Conservation (phyloP, 2,329 filamentous ascomycete species). For the Rugonectria rugulosa region DNA sequence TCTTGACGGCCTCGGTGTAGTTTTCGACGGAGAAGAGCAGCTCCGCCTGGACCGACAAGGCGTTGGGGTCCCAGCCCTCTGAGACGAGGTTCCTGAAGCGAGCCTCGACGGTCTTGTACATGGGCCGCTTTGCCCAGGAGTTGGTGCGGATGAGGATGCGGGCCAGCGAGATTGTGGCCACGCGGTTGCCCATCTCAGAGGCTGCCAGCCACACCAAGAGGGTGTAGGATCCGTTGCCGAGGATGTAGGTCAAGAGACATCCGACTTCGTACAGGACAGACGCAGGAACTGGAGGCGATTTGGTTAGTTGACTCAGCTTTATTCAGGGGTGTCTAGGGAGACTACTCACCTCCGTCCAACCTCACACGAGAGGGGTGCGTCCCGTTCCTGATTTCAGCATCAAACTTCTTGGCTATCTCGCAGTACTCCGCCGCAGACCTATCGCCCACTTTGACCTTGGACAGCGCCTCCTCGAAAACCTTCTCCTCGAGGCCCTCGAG, state of each 20-base stretch:
- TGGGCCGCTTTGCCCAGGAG: conserved; percentile 27
- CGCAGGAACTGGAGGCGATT: conserved; percentile 32
- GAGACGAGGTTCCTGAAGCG: conserved; percentile 43
- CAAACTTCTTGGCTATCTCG: conserved; percentile 30
- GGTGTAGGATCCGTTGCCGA: conserved; percentile 24
- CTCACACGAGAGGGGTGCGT: conserved; percentile 29
- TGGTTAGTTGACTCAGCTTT: conserved; percentile 9
- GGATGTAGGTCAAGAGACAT: conserved; percentile 38
- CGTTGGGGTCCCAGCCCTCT: conserved; percentile 44
- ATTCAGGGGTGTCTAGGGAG: background rate
- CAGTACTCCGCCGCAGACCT: conserved; percentile 37
- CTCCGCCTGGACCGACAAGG: conserved; percentile 45
- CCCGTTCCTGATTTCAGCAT: conserved; percentile 31
- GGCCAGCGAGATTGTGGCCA: conserved; percentile 42
- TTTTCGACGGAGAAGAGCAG: conserved; percentile 35
- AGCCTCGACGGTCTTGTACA: conserved; percentile 32
- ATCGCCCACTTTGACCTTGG: conserved; percentile 22
- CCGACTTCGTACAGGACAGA: conserved; percentile 38
- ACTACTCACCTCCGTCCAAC: conserved; percentile 34
- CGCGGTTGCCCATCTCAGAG: conserved; percentile 39
- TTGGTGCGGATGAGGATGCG: conserved; percentile 31
- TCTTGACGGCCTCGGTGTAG: conserved; percentile 31
- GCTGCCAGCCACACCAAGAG: conserved; percentile 43
- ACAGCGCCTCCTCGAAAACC: conserved; percentile 33
- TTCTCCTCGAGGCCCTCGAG: conserved; percentile 32